Base-by-base conservation (phyloP, 768 basidiomycete genomes). In the Mycena pura region DNA sequence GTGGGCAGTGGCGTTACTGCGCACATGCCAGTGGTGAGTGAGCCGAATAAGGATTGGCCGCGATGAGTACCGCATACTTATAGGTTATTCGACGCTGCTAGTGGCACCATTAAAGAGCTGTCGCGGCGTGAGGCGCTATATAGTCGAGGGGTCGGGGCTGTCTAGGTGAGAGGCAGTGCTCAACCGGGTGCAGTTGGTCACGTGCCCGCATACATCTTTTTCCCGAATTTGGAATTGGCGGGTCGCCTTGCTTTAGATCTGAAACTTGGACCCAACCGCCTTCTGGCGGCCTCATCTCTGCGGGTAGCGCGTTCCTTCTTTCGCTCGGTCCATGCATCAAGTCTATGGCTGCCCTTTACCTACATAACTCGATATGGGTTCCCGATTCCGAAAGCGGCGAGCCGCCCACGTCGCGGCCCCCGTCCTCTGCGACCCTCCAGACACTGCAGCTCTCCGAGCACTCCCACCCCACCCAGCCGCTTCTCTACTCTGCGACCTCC, bases 321-420 rank as follows among this genome's bases (percentile, higher is more conserved):
- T 63, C 47, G 49, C 39, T 65, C 70, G 66, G 50, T 48, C 52
- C 45, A 70, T 70, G 65, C 56, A 50, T 59, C 38, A 29, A 45
- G 63, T 47, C 68, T 56, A 90, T 90, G 88, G 82, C 86, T 55
- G 85, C 84, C 50, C 71, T 87, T 50, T 81, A 83, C 70, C 79
- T 87, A 49, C 86, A 88, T 72, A 82, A 85, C 67, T 77, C 82
- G 29, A 68, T 85, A 54, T 82, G 83, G 71, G 62, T 77, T 45
- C 72, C 77, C 29, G 79, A 80, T 39, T 52, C 69, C 17, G n/a
- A n/a, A n/a, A n/a, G n/a, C n/a, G 53, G 70, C 43, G 70, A 71
- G 38, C 46, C 63, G 17, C 50, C 67, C 24, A n/a, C n/a, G n/a
- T n/a, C 65, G 62, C 21, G 48, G 72, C 73, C 21, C 67, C 70